Base-by-base conservation (phyloP, 352 stramenopile genomes). In the Globisporangium canariense region DNA sequence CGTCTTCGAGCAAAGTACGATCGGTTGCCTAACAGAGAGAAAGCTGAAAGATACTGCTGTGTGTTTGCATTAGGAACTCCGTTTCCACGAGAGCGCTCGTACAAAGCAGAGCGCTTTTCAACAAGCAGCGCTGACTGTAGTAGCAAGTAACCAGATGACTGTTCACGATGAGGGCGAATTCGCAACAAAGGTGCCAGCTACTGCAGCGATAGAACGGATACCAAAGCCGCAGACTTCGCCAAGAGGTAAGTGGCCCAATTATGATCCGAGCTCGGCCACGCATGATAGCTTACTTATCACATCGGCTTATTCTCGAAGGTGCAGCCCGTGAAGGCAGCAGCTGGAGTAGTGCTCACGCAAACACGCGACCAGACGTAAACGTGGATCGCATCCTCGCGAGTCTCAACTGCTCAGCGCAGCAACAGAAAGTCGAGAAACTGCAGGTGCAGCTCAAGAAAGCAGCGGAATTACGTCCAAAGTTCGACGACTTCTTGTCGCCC, bases 381-480 rank as follows among this genome's bases (percentile, higher is more conserved):
- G 7, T 76, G 46, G 46, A 64, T 58, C 13, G 60, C 20, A 41
- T 70, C 7, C 43, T 70, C 16, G 60, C 59, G 18, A 30, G 45
- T n/a, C 51, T 70, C 60, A 56, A 70, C 45, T 67, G 59, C 13
- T 25, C 50, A 13, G 66, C 76, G 38, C 76, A 84, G 40, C 69
- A 77, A 62, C 69, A 67, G 25, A 74, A 69, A 16, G 65, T 84
- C n/a, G 74, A 75, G 30, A 68, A 49, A 41, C 63, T 79, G 13
- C 66, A 79, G 58, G 61, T 28, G 20, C 71, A 84, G 22, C 65
- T 84, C 2, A 47, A 68, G 30, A 53, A 73, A 71, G 64, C 74
- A n/a, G 50, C 68, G 25, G 68, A 76, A 0, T 68, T 64, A 59
- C 65, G 36, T 22, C 65, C 62, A 28, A 62, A 71, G 30, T 55